Evolutionary conservation across 1,284 basidiomycete genomes (phyloP).

Genomic region (Moesziomyces parantarcticus): DNA sequence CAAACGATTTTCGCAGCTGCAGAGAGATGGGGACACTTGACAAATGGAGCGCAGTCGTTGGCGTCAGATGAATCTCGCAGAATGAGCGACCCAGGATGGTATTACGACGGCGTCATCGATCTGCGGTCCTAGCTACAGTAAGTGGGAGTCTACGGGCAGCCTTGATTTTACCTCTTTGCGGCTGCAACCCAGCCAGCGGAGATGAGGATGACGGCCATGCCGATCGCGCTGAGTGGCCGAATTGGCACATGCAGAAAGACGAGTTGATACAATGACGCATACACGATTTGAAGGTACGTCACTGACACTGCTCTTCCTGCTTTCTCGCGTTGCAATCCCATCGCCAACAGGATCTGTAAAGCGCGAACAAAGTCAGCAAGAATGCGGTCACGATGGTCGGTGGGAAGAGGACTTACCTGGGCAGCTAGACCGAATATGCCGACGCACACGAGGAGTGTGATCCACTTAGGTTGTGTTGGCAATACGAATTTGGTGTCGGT

Average conservation of each 20-base stretch:
- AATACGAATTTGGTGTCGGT: constrained; percentile 42
- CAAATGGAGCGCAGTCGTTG: too few species aligned
- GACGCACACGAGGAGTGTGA: constrained; percentile 47
- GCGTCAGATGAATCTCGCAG: too few species aligned
- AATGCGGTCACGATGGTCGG: background rate
- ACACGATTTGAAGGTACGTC: constrained; percentile 51
- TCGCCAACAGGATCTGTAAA: constrained; percentile 42
- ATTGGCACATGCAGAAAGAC: constrained; percentile 46
- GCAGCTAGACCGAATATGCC: constrained; percentile 54
- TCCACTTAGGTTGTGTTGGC: constrained; percentile 35
- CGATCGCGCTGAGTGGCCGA: constrained; percentile 42
- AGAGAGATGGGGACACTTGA: too few species aligned
- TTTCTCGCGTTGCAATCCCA: constrained; percentile 53
- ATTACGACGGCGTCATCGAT: too few species aligned
- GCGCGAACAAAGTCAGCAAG: background rate
- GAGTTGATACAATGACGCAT: constrained; percentile 46
- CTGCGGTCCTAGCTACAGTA: background rate
- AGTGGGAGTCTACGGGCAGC: background rate
- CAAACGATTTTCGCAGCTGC: too few species aligned
- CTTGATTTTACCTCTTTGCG: constrained; percentile 17
- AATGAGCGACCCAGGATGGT: too few species aligned
- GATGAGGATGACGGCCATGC: constrained; percentile 46
- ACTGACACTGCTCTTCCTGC: constrained; percentile 45
- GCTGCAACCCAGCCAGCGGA: constrained; percentile 49
- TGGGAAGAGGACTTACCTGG: constrained; percentile 14